phyloP scores from a whole-genome alignment of 1,284 basidiomycete genomes.

The Naganishia albida region DNA sequence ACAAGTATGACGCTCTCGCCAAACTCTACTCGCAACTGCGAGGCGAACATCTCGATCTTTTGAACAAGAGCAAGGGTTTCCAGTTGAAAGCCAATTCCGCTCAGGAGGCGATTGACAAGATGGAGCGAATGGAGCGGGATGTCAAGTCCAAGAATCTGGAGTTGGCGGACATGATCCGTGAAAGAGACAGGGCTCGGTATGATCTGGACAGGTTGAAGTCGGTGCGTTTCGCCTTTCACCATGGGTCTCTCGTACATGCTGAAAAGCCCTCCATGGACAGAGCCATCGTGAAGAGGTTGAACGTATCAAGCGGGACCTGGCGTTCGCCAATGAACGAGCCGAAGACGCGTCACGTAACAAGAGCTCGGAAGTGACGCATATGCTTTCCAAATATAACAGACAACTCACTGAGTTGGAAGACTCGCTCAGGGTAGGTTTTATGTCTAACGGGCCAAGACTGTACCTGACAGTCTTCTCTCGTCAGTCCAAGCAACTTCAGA shows the following conservation, averaged over 20 bases:
- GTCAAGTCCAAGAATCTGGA: constrained; percentile 98
- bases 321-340: constrained; percentile 96
- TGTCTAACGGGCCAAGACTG: constrained; percentile 27
- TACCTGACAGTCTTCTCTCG: constrained; percentile 21
- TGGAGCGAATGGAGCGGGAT: constrained; percentile 99
- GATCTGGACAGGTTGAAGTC: constrained; percentile 95
- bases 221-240: constrained; percentile 43
- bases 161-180: constrained; percentile 97
- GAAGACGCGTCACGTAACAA: constrained; percentile 90
- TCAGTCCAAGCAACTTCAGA: constrained; percentile 88
- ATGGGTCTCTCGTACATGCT: background rate
- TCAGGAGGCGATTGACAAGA: constrained; percentile 97
- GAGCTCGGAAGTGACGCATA: constrained; percentile 84
- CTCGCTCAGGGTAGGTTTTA: constrained; percentile 71
- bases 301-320: constrained; percentile 85
- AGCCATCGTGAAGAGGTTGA: constrained; percentile 95
- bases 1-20: constrained; percentile 98
- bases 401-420: constrained; percentile 95
- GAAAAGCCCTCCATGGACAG: constrained; percentile 38
- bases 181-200: constrained; percentile 92
- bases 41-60: constrained; percentile 95
- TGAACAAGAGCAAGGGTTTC: constrained; percentile 95
- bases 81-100: constrained; percentile 98
- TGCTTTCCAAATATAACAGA: constrained; percentile 92
- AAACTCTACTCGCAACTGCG: constrained; percentile 98